Base-by-base conservation (phyloP, 495 filamentous ascomycete genomes). In the Penicillium taxi region DNA sequence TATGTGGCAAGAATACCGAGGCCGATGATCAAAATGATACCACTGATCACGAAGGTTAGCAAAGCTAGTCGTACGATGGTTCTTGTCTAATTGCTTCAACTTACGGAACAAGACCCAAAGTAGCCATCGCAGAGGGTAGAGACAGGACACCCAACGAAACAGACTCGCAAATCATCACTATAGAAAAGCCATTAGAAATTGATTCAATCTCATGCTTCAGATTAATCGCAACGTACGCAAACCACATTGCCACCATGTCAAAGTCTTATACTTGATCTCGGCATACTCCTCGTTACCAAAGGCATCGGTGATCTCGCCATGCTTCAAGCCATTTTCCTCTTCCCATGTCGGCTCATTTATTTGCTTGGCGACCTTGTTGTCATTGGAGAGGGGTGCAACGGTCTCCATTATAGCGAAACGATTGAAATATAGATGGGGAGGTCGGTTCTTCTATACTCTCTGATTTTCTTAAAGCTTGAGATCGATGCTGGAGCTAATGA, bases 1-100 rank as follows among this genome's bases (percentile, higher is more conserved):
- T 89, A 91, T 29, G 79, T 80, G 29, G 84, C 78, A 9, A 85
- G 44, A 7, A 83, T 42, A 22, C 84, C 84, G 15, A 86, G 52
- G 13, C 61, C 55, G 17, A 82, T 56, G 74, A 89, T 44, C 65
- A 82, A 69, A 15, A 82, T 52, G 11, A 84, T 41, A 20, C 80
- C 50, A 12, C 53, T 57, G 29, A 7, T 9, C 9, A 31, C 9
- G 22, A 27, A 8, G 7, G 30, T 32, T 32, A 32, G 30, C 12
- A 14, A 37, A 29, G 6, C 40, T 23, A n/a, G n/a, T n/a, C n/a
- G n/a, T n/a, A n/a, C n/a, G n/a, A n/a, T n/a, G n/a, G n/a, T n/a
- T n/a, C n/a, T n/a, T n/a, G n/a, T n/a, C n/a, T n/a, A n/a, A n/a
- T n/a, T n/a, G n/a, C n/a, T n/a, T 18, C n/a, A 2, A 26, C 43